Base-by-base conservation (phyloP, 116 monocot species). In the Trichopus zeylanicus region DNA sequence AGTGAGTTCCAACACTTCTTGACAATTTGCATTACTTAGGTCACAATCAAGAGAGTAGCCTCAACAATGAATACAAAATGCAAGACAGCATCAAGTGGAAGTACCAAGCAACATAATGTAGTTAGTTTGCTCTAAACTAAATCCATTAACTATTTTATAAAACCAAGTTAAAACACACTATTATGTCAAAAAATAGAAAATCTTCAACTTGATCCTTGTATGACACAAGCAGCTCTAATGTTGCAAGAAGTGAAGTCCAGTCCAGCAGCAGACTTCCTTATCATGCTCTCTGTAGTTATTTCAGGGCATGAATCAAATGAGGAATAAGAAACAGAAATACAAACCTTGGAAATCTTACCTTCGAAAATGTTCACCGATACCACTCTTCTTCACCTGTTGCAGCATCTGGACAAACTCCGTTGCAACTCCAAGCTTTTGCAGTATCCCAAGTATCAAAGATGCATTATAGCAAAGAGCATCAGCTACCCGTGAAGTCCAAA, bases 131-230 rank as follows among this genome's bases (percentile, higher is more conserved):
- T 3, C 4, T n/a, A 8, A 7, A 39, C 39, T 42, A 15, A 42
- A n/a, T n/a, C n/a, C 12, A 42, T 13, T 1, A 1, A n/a, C 13
- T 13, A 42, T 33, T 33, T n/a, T n/a, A n/a, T n/a, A n/a, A 33
- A 18, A 42, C 42, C n/a, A 42, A 42, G n/a, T 42, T 16, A 1
- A n/a, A 42, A 18, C 13, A 1, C 42, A 18, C 7, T n/a, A n/a
- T n/a, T n/a, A n/a, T n/a, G n/a, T n/a, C n/a, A 10, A 33, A 42
- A 15, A 15, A 31, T 15, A 16, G 33, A 31, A 61, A 4, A 97
- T 91, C 97, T 84, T 76, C 97, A 65, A 97, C 71, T 87, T 97
- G 97, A 32, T 87, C 91, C 62, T 91, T 91, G 68, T 91, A 97
- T 49, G 91, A 27, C 33, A 82, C 82, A 63, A 97, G 97, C 19